These are phyloP conservation scores for Xanthoconium purpureum DNA, from an alignment of 768 basidiomycete genomes.

Conservation along the genomic window DNA sequence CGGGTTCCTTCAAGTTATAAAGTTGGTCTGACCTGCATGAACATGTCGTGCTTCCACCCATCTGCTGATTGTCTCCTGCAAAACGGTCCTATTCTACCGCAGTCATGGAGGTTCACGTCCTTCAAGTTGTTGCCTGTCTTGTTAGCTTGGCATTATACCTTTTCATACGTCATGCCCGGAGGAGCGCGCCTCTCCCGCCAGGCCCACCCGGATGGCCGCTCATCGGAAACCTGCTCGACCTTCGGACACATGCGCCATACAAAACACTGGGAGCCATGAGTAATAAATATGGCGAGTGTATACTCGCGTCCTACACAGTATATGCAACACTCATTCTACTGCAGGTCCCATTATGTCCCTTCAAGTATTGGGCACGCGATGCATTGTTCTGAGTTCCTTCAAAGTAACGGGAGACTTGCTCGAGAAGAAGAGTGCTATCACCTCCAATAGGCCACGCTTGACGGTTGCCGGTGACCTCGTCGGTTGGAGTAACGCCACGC, in stretches of 20 bases:
- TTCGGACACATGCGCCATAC: not conserved
- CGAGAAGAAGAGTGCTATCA: slow-evolving; percentile 5
- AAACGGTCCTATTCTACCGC: not conserved
- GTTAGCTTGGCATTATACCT: not conserved
- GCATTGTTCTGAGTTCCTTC: slow-evolving; percentile 49
- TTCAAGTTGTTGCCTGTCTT: not conserved
- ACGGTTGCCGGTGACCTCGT: slow-evolving; percentile 9
- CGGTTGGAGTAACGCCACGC: slow-evolving; percentile 1
- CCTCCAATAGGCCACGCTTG: slow-evolving; percentile 6
- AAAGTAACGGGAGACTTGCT: slow-evolving; percentile 9
- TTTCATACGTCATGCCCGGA: not conserved
- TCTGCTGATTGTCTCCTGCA: not conserved
- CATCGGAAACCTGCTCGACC: not conserved
- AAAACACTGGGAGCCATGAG: not conserved
- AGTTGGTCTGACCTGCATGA: not conserved
- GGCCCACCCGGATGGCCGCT: not conserved
- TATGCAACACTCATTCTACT: not conserved
- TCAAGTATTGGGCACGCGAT: slow-evolving; percentile 39
- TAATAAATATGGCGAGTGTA: not conserved
- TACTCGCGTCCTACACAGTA: not conserved
- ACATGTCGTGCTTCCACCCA: not conserved
- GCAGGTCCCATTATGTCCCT: not conserved
- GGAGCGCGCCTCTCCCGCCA: not conserved
- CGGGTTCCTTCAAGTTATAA: not conserved
- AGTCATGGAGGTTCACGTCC: not conserved